phyloP scores from a whole-genome alignment of 1,284 basidiomycete genomes.

The Cutaneotrichosporon mucoides region DNA sequence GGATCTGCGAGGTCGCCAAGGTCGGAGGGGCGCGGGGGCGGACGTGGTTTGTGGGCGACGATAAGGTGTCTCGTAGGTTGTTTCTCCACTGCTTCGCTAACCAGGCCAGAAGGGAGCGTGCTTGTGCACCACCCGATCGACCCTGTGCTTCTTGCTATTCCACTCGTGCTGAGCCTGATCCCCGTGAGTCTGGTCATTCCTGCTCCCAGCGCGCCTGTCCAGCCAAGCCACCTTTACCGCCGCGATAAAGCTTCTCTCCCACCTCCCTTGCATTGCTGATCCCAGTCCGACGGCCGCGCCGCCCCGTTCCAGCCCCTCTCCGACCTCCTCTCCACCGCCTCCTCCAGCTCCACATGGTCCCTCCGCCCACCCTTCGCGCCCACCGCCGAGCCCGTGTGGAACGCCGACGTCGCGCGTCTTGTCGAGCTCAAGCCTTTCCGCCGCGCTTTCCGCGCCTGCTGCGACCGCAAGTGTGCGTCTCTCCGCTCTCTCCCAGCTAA shows the following conservation, averaged over 20 bases:
- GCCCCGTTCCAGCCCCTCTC: conserved; percentile 38
- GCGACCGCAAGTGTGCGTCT: conserved; percentile 38
- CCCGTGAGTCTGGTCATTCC: conserved; percentile 19
- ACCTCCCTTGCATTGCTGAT: too few relatives aligned
- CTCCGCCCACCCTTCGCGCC: conserved; percentile 31
- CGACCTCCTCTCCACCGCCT: conserved; percentile 33
- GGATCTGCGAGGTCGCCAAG: conserved; percentile 34
- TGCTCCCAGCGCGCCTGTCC: too few relatives aligned
- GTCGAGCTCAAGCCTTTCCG: conserved; percentile 25
- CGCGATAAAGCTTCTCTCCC: too few relatives aligned
- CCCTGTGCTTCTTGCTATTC: conserved; percentile 41
- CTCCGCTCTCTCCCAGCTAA: background rate
- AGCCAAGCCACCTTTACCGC: too few relatives aligned
- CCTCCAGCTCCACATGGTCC: conserved; percentile 19
- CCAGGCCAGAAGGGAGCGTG: conserved; percentile 30
- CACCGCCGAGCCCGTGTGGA: conserved; percentile 12
- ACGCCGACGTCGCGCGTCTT: conserved; percentile 32
- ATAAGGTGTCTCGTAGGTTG: conserved; percentile 32
- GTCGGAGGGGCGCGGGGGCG: conserved; percentile 30
- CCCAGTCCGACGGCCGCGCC: background rate
- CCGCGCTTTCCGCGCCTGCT: conserved; percentile 36
- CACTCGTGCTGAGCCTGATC: conserved; percentile 30
- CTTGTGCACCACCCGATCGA: conserved; percentile 41
- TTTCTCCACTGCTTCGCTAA: background rate
- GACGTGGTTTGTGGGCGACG: conserved; percentile 44